Percentiles rank a stretch among this genome's conserved stretches.
These are phyloP conservation scores for Kwoniella bestiolae DNA, from an alignment of 768 basidiomycete species.

Conservation along the genomic window DNA sequence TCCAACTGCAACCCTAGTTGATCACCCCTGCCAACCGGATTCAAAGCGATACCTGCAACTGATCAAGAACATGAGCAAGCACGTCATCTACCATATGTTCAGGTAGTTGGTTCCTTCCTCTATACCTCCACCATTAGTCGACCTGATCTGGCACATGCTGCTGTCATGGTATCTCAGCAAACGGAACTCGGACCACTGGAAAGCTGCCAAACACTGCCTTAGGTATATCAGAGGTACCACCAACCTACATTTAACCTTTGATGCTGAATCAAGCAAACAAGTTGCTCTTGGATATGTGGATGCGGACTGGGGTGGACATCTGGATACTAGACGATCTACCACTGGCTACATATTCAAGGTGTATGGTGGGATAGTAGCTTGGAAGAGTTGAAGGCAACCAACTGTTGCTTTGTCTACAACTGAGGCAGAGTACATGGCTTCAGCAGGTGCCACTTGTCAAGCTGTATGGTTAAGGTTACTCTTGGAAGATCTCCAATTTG, in stretches of 20 bases:
- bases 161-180: no score
- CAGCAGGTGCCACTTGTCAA: constrained; percentile 55
- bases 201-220: no score
- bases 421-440: no score
- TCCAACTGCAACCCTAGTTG: neutral
- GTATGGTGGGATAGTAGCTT: no score
- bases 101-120: constrained; percentile 16
- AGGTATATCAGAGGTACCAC: no score
- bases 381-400: no score
- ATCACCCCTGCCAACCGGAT: neutral
- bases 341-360: no score
- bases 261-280: constrained; percentile 36
- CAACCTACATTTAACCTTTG: constrained; percentile 25
- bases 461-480: constrained; percentile 55
- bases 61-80: neutral
- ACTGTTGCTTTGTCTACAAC: no score
- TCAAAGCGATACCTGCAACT: neutral
- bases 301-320: constrained; percentile 53
- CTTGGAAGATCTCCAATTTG: constrained; percentile 26
- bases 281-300: constrained; percentile 49
- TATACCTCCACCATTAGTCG: constrained; percentile 24
- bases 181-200: no score
- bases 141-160: no score
- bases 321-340: no score
- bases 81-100: constrained; percentile 7